Percentiles rank a stretch among this genome's conserved stretches.
These are phyloP conservation scores for Paraglomus occultum DNA, from an alignment of 192 early-diverging fungal genomes.

Conservation along the genomic window DNA sequence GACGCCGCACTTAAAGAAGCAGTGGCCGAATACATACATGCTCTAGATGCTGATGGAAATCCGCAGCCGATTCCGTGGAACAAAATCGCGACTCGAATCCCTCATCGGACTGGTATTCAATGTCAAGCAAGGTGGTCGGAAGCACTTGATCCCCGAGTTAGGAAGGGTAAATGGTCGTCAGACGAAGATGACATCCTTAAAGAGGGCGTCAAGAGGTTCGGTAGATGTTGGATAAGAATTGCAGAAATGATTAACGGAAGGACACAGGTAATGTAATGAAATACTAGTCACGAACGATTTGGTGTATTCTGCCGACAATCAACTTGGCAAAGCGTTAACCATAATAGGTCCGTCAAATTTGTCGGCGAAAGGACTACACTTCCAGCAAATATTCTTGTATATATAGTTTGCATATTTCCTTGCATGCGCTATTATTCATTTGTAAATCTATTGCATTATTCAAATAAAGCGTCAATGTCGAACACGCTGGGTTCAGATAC, in stretches of 20 bases:
- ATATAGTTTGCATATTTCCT: background rate
- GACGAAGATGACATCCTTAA: constrained; percentile 56
- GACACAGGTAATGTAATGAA: constrained; percentile 44
- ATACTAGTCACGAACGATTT: constrained; percentile 33
- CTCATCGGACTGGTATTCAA: constrained; percentile 56
- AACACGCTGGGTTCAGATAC: constrained; percentile 59
- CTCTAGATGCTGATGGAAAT: constrained; percentile 39
- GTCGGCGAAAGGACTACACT: too few species aligned
- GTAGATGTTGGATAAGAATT: constrained; percentile 58
- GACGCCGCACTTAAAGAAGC: constrained; percentile 42
- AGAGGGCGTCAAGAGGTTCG: constrained; percentile 44
- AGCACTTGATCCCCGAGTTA: constrained; percentile 53
- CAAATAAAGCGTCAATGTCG: constrained; percentile 49
- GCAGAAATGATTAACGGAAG: constrained; percentile 54
- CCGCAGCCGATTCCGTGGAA: constrained; percentile 48
- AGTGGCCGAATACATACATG: constrained; percentile 38
- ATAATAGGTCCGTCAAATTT: too few species aligned
- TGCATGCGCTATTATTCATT: constrained; percentile 15
- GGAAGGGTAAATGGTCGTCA: constrained; percentile 51
- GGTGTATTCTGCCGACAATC: constrained; percentile 16
- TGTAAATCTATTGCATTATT: constrained; percentile 26
- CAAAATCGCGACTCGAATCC: constrained; percentile 45
- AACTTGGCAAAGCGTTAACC: background rate
- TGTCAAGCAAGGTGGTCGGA: constrained; percentile 62
- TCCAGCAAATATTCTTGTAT: background rate